Base-by-base conservation (phyloP, 1,139 yeast genomes). In the Pichia sp. region DNA sequence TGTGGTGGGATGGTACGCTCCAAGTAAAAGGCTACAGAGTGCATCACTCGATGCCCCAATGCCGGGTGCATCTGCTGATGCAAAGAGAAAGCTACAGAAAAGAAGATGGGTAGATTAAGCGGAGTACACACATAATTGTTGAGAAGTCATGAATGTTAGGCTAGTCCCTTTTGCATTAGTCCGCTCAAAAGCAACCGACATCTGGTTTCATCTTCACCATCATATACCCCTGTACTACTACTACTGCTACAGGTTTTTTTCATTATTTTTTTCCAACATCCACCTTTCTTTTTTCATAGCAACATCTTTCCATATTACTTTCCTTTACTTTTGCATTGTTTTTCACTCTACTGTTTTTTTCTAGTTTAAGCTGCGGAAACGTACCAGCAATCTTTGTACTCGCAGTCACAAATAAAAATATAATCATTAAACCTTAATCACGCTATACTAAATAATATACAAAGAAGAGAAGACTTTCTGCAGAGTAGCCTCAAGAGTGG, bases 1-100 rank as follows among this genome's bases (percentile, higher is more conserved):
- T 19, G 79, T 64, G 6, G 79, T 80, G 51, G 79, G 81, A 23
- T 76, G 80, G 78, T 77, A 79, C 64, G 66, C 71, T 19, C 72
- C 76, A 6, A 63, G 69, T 54, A 56, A 55, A 45, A 61, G 59
- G 57, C 49, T 71, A 36, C 62, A 57, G 31, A 66, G 68, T 56
- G 72, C 71, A n/a, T 54, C 69, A 4, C 51, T 68, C 30, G 65
- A 63, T 51, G 48, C 62, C 13, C 54, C 57, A 13, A 7, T 38
- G 41, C 19, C 41, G 8, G 31, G 45, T 8, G 45, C 45, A 11
- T 45, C 53, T 34, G 62, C 58, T 45, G 29, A 36, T 38, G 41
- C 41, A 30, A 60, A 53, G 55, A 63, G 51, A 63, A 64, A 50
- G 23, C 31, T 54, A 8, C 52, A 49, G 56, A 69, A 64, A 59